phyloP scores from a whole-genome alignment of 345 rosid species.

The Pugionium dolabratum region DNA sequence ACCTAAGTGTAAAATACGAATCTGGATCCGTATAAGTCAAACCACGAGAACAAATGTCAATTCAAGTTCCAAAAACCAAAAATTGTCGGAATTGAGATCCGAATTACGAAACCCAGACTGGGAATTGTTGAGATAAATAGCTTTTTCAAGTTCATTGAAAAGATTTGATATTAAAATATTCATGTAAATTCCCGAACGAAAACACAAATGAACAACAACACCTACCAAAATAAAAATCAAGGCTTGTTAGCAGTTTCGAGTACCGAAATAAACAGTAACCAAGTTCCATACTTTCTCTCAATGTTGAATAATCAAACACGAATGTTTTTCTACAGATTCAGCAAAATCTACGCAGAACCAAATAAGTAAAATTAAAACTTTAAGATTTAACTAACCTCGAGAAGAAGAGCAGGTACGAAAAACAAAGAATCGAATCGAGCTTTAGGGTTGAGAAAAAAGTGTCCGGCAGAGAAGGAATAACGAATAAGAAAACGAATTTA shows the following conservation, averaged over 20 bases:
- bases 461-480: too few relatives aligned
- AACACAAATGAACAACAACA: background rate
- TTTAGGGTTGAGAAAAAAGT: background rate
- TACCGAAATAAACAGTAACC: background rate
- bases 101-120: slow-evolving; percentile 40
- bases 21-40: slow-evolving; percentile 39
- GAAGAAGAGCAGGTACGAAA: slow-evolving; percentile 25
- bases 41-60: slow-evolving; percentile 31
- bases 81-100: slow-evolving; percentile 29
- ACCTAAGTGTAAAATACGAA: slow-evolving; percentile 21
- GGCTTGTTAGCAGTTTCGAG: background rate
- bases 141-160: slow-evolving; percentile 33
- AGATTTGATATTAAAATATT: background rate
- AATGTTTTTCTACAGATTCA: slow-evolving; percentile 8
- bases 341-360: background rate
- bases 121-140: slow-evolving; percentile 24
- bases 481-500: too few relatives aligned
- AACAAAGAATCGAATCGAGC: slow-evolving; percentile 2
- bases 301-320: slow-evolving; percentile 8
- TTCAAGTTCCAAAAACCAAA: slow-evolving; percentile 5
- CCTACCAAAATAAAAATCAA: slow-evolving; percentile 18
- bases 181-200: background rate
- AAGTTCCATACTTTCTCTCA: slow-evolving; percentile 15
- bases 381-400: slow-evolving; percentile 32
- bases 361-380: background rate